phyloP scores from a whole-genome alignment of 2,329 filamentous ascomycete genomes.

The Venturia oleaginea region DNA sequence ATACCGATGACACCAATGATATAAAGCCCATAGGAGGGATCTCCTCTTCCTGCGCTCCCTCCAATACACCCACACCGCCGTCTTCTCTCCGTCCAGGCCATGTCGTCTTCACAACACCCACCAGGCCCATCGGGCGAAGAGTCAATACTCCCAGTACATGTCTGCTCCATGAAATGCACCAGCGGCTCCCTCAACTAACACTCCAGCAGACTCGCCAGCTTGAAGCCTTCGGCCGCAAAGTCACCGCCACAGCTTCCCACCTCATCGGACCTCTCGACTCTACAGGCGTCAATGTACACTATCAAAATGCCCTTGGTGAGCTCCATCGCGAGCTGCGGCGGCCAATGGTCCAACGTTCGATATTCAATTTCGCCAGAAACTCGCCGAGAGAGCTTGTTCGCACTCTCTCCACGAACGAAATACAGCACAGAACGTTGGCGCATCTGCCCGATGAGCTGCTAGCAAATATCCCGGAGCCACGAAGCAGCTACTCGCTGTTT shows the following conservation, averaged over 20 bases:
- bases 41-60: background rate
- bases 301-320: conserved; percentile 78
- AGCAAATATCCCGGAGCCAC: conserved; percentile 75
- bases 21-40: background rate
- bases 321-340: conserved; percentile 82
- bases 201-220: conserved; percentile 64
- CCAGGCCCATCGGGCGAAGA: conserved; percentile 4
- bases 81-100: background rate
- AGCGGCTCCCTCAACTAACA: conserved; percentile 9
- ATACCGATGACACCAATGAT: background rate
- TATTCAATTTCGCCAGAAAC: conserved; percentile 85
- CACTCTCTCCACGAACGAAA: conserved; percentile 81
- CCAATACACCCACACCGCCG: background rate
- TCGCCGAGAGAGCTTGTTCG: conserved; percentile 91
- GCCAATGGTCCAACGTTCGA: conserved; percentile 74
- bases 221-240: conserved; percentile 88
- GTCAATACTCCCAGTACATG: conserved; percentile 10
- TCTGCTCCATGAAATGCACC: background rate
- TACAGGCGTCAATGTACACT: conserved; percentile 53
- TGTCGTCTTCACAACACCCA: background rate
- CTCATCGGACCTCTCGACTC: conserved; percentile 61
- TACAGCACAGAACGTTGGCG: conserved; percentile 83
- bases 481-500: conserved; percentile 84
- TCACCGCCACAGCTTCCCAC: conserved; percentile 85
- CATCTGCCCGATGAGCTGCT: conserved; percentile 87